Percentiles rank a stretch among this genome's conserved stretches.
phyloP scores from a whole-genome alignment of 257 asterid genomes.

The Pogostemon cablin region DNA sequence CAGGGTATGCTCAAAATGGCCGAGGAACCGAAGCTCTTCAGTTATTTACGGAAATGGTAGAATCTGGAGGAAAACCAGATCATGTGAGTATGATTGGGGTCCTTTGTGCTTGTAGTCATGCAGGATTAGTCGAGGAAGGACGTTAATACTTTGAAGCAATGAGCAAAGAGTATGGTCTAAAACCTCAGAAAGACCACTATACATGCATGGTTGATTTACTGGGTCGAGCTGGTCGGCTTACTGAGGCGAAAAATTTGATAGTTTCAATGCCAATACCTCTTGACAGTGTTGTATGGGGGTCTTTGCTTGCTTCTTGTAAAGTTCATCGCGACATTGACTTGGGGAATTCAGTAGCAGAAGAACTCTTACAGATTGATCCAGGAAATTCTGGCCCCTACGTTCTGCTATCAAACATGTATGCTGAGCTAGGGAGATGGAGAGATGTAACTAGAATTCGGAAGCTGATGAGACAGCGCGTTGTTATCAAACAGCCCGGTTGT shows the following conservation, averaged over 20 bases:
- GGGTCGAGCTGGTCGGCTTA: constrained; percentile 69
- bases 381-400: constrained; percentile 63
- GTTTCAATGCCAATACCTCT: constrained; percentile 62
- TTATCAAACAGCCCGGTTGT: constrained; percentile 67
- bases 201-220: constrained; percentile 84
- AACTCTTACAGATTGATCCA: constrained; percentile 68
- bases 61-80: constrained; percentile 47
- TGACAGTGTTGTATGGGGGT: constrained; percentile 77
- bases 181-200: constrained; percentile 59
- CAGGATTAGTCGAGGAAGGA: constrained; percentile 73
- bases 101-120: constrained; percentile 82
- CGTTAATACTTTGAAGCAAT: constrained; percentile 58
- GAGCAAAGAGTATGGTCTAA: constrained; percentile 53
- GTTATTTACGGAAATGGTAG: constrained; percentile 52
- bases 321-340: constrained; percentile 60
- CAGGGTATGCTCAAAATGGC: constrained; percentile 83
- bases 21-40: constrained; percentile 56
- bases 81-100: constrained; percentile 62
- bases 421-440: constrained; percentile 65
- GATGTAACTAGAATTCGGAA: constrained; percentile 64
- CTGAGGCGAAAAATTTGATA: constrained; percentile 62
- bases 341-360: constrained; percentile 60
- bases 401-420: constrained; percentile 70
- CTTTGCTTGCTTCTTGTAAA: constrained; percentile 77
- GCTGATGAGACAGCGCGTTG: constrained; percentile 57